phyloP scores from a whole-genome alignment of 108 stramenopile genomes.

The Nannochloropsis salina region DNA sequence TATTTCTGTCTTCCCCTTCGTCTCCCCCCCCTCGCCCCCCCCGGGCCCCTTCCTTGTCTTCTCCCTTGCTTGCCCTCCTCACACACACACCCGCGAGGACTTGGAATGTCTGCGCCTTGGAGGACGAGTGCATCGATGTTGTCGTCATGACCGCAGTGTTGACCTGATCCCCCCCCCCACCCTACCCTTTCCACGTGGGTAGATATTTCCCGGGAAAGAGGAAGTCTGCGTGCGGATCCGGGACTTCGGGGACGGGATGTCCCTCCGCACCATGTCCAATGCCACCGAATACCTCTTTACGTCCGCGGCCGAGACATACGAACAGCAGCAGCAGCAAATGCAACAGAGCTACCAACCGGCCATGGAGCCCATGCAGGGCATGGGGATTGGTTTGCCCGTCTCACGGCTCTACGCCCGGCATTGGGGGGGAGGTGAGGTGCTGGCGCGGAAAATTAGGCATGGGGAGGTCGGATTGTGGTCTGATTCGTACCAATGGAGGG shows the following conservation, averaged over 20 bases:
- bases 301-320: conserved; percentile 16
- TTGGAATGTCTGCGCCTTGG: too few relatives aligned
- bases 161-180: background rate
- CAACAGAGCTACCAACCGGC: conserved; percentile 32
- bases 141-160: too few relatives aligned
- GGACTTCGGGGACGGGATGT: conserved; percentile 32
- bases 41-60: background rate
- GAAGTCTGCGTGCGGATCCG: conserved; percentile 25
- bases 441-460: conserved; percentile 13
- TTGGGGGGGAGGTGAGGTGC: conserved; percentile 26
- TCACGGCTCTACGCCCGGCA: conserved; percentile 36
- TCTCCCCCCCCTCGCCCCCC: background rate
- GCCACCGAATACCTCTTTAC: conserved; percentile 34
- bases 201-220: conserved; percentile 24
- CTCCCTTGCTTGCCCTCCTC: background rate
- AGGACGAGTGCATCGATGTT: too few relatives aligned
- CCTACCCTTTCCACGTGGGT: background rate
- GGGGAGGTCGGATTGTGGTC: background rate
- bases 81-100: too few relatives aligned
- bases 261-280: conserved; percentile 19
- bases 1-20: background rate
- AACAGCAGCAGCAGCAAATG: conserved; percentile 24
- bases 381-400: conserved; percentile 40
- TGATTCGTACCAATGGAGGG: background rate
- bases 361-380: conserved; percentile 28